Evolutionary conservation across 768 basidiomycete genomes (phyloP).

Genomic region (Rhodotorula taiwanensis): DNA sequence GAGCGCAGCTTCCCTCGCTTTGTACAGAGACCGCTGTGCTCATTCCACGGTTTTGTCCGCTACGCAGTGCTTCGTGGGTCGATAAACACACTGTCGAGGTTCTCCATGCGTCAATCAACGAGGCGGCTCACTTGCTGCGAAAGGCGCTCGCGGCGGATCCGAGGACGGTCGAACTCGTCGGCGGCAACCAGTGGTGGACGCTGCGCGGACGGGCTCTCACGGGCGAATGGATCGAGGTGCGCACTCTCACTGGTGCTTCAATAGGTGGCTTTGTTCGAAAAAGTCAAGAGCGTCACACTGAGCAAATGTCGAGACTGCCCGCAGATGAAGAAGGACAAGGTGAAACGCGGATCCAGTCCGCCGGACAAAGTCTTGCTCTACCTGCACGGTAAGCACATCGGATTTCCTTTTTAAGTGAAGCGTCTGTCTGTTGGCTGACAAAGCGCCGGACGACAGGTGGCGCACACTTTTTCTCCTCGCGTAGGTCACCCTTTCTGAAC

Average conservation of each 20-base stretch:
- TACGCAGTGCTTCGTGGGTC: conserved; percentile 43
- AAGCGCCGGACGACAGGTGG: too few species aligned
- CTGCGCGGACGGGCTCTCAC: conserved; percentile 43
- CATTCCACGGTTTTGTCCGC: too few species aligned
- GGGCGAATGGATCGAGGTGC: conserved; percentile 47
- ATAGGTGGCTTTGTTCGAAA: too few species aligned
- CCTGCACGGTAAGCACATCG: conserved; percentile 42
- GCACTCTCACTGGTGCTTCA: not conserved
- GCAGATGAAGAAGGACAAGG: conserved; percentile 46
- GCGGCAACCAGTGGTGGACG: conserved; percentile 45
- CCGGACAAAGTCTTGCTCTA: conserved; percentile 44
- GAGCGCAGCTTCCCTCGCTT: not conserved
- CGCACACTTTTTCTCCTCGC: conserved; percentile 46
- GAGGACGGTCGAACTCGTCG: conserved; percentile 41
- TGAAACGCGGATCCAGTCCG: conserved; percentile 30
- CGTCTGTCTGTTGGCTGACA: too few species aligned
- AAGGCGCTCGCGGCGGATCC: conserved; percentile 42
- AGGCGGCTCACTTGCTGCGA: conserved; percentile 41
- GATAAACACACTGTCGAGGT: conserved; percentile 40
- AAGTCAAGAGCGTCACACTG: not conserved
- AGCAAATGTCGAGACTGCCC: rapidly evolving
- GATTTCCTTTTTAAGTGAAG: too few species aligned
- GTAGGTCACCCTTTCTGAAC: not conserved
- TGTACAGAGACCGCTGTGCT: not conserved
- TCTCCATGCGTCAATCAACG: conserved; percentile 39